These are phyloP conservation scores for Rhodosporidiobolus sp. DNA, from an alignment of 768 basidiomycete species.

Conservation along the genomic window DNA sequence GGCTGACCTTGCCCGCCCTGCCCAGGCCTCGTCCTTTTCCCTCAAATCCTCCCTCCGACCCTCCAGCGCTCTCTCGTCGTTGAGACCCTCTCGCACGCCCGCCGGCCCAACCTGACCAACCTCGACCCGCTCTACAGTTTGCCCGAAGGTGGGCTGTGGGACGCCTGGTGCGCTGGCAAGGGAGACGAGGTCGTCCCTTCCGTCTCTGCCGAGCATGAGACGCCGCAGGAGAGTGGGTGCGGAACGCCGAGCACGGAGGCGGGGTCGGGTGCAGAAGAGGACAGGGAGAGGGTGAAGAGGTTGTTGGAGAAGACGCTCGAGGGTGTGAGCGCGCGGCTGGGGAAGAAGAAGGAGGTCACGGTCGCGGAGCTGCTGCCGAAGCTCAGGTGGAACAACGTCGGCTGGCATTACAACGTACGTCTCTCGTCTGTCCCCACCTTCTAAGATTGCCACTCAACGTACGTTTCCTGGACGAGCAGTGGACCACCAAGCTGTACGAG, in stretches of 20 bases:
- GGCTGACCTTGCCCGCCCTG: neutral
- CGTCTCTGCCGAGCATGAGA: neutral
- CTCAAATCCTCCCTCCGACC: slow-evolving; percentile 62
- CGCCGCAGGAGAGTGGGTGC: slow-evolving; percentile 1
- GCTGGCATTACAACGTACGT: slow-evolving; percentile 74
- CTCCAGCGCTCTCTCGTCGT: slow-evolving; percentile 67
- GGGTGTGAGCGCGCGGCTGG: neutral
- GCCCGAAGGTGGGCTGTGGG: slow-evolving; percentile 76
- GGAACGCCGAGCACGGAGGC: neutral
- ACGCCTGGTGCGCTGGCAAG: slow-evolving; percentile 47
- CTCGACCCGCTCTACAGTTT: slow-evolving; percentile 80
- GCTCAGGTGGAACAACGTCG: slow-evolving; percentile 92
- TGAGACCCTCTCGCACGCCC: slow-evolving; percentile 71
- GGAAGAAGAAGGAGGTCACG: slow-evolving; percentile 25
- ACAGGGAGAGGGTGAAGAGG: neutral
- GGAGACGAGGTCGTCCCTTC: slow-evolving; percentile 19
- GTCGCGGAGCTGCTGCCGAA: slow-evolving; percentile 61
- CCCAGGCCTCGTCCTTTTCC: slow-evolving; percentile 78
- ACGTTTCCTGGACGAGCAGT: slow-evolving; percentile 53
- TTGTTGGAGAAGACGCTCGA: neutral
- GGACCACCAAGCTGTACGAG: slow-evolving; percentile 94
- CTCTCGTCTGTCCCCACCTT: neutral
- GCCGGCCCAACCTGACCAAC: slow-evolving; percentile 79
- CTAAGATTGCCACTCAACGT: neutral
- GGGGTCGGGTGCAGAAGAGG: neutral